Percentiles rank a stretch among this genome's conserved stretches.
phyloP scores from a whole-genome alignment of 202 grass and related monocot species.

The Brachypodium distachyon region DNA sequence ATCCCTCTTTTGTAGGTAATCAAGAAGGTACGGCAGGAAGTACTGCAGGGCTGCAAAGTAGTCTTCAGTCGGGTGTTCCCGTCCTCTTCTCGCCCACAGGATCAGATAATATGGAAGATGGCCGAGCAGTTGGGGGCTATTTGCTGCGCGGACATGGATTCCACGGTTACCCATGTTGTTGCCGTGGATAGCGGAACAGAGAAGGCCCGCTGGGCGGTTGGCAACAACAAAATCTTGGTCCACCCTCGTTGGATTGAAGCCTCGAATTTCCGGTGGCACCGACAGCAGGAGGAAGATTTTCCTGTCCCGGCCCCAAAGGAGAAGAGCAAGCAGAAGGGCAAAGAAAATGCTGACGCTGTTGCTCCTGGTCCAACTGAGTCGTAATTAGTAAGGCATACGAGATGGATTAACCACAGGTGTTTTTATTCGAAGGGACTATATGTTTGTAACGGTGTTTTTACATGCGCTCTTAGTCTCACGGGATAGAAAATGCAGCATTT shows the following conservation, averaged over 20 bases:
- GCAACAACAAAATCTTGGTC: slow-evolving; percentile 69
- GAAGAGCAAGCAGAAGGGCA: slow-evolving; percentile 1
- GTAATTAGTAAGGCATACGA: background rate
- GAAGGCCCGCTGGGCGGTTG: slow-evolving; percentile 60
- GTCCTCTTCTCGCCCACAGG: slow-evolving; percentile 10
- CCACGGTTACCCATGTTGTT: slow-evolving; percentile 56
- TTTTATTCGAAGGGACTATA: background rate
- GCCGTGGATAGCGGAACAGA: slow-evolving; percentile 48
- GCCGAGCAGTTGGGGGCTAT: slow-evolving; percentile 65
- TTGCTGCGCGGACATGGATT: slow-evolving; percentile 51
- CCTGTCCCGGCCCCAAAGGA: slow-evolving; percentile 1
- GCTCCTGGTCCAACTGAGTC: background rate
- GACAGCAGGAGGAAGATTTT: slow-evolving; percentile 67
- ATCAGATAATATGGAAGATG: slow-evolving; percentile 78
- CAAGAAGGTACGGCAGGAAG: slow-evolving; percentile 46
- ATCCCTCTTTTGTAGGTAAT: slow-evolving; percentile 40
- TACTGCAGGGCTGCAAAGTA: slow-evolving; percentile 75
- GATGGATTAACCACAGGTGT: background rate
- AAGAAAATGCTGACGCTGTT: background rate
- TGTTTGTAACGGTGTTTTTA: background rate
- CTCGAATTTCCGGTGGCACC: slow-evolving; percentile 54
- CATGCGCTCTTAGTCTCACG: background rate
- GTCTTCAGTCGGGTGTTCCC: slow-evolving; percentile 87
- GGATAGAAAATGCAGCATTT: background rate
- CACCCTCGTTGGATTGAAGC: slow-evolving; percentile 79